Conservation (phyloP, 495 filamentous ascomycete species). For the Hypoxylon perforatum region DNA sequence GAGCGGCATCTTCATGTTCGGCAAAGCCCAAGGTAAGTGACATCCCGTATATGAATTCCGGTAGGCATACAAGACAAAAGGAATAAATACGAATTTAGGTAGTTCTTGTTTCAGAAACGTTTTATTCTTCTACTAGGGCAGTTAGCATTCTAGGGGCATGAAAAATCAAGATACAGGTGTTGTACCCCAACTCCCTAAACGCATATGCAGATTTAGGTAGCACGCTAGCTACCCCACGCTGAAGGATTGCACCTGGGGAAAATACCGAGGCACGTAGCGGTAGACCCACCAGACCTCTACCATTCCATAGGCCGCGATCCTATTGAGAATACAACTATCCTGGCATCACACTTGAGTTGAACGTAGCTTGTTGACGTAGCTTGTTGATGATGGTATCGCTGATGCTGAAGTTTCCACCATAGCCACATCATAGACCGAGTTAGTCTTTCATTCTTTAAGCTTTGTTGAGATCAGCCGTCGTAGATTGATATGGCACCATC, state of each 20-base stretch:
- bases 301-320: background rate
- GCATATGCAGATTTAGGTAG: background rate
- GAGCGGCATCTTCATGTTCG: slow-evolving; percentile 43
- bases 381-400: no score
- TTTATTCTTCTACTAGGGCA: no score
- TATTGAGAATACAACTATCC: no score
- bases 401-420: no score
- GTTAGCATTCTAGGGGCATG: no score
- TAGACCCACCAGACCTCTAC: background rate
- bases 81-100: background rate
- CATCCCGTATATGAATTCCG: slow-evolving; percentile 9
- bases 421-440: no score
- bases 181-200: background rate
- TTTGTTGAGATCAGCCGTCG: background rate
- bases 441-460: background rate
- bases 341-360: no score
- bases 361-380: no score
- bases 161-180: no score
- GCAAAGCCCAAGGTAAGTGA: slow-evolving; percentile 26
- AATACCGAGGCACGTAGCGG: slow-evolving; percentile 5
- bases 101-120: no score
- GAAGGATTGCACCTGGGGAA: background rate
- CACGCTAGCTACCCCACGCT: background rate
- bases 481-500: slow-evolving; percentile 41
- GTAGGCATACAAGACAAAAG: no score